Evolutionary conservation across 2,329 filamentous ascomycete genomes (phyloP).

Genomic region (Talaromyces piceae): DNA sequence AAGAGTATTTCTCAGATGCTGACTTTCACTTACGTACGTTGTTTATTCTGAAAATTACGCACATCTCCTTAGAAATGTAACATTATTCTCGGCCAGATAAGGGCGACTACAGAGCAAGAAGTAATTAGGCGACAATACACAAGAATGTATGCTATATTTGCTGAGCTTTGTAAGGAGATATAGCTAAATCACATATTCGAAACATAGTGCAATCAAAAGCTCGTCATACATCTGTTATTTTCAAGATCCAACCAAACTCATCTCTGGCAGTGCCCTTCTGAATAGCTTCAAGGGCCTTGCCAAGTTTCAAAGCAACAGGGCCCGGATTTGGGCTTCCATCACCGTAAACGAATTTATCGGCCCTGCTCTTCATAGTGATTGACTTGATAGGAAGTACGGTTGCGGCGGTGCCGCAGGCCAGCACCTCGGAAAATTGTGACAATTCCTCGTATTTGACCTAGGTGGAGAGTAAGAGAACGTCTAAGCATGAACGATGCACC

Average conservation of each 20-base stretch:
- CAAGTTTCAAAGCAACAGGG: constrained; percentile 52
- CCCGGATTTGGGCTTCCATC: constrained; percentile 50
- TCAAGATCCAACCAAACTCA: constrained; percentile 60
- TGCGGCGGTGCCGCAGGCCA: constrained; percentile 86
- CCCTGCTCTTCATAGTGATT: constrained; percentile 62
- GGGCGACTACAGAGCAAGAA: no score
- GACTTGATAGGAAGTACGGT: constrained; percentile 84
- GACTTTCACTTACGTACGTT: no score
- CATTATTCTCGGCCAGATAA: no score
- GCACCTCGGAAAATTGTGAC: constrained; percentile 62
- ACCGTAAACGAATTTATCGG: constrained; percentile 50
- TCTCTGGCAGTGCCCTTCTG: constrained; percentile 76
- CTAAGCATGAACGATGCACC: not conserved
- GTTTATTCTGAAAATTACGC: no score
- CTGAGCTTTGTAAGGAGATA: no score
- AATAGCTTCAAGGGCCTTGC: constrained; percentile 67
- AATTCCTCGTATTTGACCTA: constrained; percentile 52
- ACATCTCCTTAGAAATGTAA: no score
- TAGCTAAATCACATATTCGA: not conserved
- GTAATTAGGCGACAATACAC: no score
- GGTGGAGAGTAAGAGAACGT: not conserved
- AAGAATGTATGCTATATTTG: no score
- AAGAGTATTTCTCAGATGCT: not conserved
- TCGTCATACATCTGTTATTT: constrained; percentile 17
- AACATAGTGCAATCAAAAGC: no score